Conservation (phyloP, 2,329 filamentous ascomycete species). For the Malbranchea cinnamomea region DNA sequence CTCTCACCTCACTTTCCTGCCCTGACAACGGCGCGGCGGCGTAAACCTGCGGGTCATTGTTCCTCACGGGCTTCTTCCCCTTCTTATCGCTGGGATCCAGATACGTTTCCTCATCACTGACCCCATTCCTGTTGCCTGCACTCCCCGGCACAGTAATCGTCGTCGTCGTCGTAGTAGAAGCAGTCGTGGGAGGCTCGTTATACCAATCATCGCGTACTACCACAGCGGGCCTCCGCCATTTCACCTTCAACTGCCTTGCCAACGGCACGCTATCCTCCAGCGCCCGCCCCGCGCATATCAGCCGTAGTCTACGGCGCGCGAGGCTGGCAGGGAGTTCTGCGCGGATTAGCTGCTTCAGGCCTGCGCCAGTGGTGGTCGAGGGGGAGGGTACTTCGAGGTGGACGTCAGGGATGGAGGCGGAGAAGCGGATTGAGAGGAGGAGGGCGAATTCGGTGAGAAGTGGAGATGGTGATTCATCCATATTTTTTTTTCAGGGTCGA, state of each 20-base stretch:
- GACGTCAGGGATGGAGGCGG: conserved; percentile 68
- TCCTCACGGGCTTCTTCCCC: conserved; percentile 50
- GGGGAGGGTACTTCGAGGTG: conserved; percentile 60
- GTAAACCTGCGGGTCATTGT: conserved; percentile 21
- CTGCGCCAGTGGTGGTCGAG: conserved; percentile 53
- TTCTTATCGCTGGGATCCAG: conserved; percentile 34
- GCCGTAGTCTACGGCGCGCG: conserved; percentile 57
- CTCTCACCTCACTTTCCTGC: conserved; percentile 14
- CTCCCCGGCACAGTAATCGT: too few species aligned
- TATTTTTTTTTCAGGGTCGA: conserved; percentile 1
- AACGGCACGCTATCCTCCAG: conserved; percentile 61
- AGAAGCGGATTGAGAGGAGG: conserved; percentile 80
- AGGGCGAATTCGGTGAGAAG: conserved; percentile 27
- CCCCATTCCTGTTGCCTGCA: too few species aligned
- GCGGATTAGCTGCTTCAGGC: conserved; percentile 72
- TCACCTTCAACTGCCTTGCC: conserved; percentile 49
- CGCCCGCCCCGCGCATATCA: conserved; percentile 82
- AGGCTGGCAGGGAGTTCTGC: conserved; percentile 47
- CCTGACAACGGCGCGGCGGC: conserved; percentile 18
- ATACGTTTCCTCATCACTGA: too few species aligned
- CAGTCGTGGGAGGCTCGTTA: too few species aligned
- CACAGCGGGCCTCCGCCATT: conserved; percentile 40
- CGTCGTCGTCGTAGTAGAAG: too few species aligned
- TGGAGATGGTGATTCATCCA: conserved; percentile 11
- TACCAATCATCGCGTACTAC: too few species aligned